These are phyloP conservation scores for Cajanus cajan DNA, from an alignment of 306 rosid genomes.

Conservation along the genomic window DNA sequence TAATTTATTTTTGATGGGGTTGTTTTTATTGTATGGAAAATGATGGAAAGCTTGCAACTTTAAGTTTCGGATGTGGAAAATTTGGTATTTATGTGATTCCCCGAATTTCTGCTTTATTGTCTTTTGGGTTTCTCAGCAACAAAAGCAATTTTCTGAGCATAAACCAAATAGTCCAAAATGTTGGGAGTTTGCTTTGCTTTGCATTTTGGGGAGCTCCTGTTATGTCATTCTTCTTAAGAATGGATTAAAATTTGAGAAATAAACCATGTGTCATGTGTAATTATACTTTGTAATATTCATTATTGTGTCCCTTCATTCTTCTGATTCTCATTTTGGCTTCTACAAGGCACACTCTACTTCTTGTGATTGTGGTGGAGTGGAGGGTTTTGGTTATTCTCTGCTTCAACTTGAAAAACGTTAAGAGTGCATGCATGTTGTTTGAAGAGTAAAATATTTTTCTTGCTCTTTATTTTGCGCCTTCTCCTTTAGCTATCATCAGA, in stretches of 20 bases:
- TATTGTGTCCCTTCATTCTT: background rate
- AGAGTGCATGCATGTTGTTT: conserved; percentile 1
- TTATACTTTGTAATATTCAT: background rate
- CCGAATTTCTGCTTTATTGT: background rate
- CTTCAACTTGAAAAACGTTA: background rate
- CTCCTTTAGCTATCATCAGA: background rate
- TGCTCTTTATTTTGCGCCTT: background rate
- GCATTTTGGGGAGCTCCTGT: background rate
- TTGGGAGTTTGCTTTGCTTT: conserved; percentile 18
- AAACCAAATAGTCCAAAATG: background rate
- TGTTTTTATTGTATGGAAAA: conserved; percentile 11
- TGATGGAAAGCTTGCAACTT: conserved; percentile 30
- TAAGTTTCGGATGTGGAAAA: background rate
- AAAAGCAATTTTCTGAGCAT: background rate
- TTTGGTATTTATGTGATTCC: conserved; percentile 9
- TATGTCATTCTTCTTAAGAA: background rate
- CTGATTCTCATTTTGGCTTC: background rate
- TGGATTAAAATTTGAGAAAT: conserved; percentile 11
- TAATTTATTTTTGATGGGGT: conserved; percentile 12
- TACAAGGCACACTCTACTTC: background rate
- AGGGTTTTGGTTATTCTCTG: background rate
- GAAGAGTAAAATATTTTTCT: background rate
- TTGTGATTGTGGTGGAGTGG: background rate
- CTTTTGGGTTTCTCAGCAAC: conserved; percentile 12
- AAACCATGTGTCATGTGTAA: background rate